Conservation (phyloP, 257 asterid genomes). For the Przewalskia tangutica region DNA sequence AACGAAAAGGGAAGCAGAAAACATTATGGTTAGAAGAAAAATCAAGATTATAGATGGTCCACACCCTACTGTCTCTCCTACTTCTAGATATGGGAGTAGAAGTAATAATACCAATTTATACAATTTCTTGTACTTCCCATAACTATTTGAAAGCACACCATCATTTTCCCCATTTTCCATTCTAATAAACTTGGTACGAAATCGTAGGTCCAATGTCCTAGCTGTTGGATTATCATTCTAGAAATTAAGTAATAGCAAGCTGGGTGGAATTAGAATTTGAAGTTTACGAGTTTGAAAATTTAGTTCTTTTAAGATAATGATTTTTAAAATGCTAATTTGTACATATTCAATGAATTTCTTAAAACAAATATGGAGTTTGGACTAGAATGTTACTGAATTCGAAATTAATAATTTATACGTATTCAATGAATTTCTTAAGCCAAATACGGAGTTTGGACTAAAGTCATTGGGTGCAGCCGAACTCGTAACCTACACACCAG, state of each 20-base stretch:
- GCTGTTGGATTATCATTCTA: background rate
- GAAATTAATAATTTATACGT: too few species aligned
- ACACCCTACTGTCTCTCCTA: background rate
- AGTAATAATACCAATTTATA: constrained; percentile 2
- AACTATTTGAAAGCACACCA: background rate
- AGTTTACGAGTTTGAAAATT: too few species aligned
- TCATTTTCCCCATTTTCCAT: background rate
- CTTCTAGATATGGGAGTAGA: background rate
- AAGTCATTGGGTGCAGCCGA: too few species aligned
- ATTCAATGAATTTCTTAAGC: too few species aligned
- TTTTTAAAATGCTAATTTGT: too few species aligned
- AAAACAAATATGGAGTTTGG: too few species aligned
- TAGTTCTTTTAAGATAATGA: too few species aligned
- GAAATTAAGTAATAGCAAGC: background rate
- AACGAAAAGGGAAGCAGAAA: background rate
- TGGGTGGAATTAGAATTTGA: too few species aligned
- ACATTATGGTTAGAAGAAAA: background rate
- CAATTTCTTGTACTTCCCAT: constrained; percentile 1
- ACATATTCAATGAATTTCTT: too few species aligned
- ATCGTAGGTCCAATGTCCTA: background rate
- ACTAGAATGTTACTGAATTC: too few species aligned
- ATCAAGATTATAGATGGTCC: background rate
- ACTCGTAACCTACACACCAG: too few species aligned
- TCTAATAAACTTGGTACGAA: background rate
- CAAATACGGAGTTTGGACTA: too few species aligned